Base-by-base conservation (phyloP, 768 basidiomycete species). In the Artomyces pyxidatus region DNA sequence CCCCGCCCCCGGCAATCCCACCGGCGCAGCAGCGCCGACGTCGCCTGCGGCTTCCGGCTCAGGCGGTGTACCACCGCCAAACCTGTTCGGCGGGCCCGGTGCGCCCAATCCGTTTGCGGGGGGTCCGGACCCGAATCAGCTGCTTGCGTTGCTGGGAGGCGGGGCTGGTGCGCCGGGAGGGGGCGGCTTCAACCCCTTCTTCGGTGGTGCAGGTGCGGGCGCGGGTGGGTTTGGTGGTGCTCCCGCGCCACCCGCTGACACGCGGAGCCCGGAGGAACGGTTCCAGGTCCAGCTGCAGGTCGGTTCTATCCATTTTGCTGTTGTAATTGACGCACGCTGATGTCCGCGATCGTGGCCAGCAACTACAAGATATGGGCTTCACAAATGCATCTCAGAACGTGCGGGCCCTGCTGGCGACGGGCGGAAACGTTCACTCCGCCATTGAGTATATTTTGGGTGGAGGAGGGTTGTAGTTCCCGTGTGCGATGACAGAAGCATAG, bases 291-390 rank as follows among this genome's bases (percentile, higher is more conserved):
- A 92, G 61, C 69, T 91, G 4, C 83, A 86, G 76, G 87, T 84
- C 23, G 9, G 74, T 67, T 3, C 16, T 17, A 10, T 37, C 23
- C 11, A 22, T 25, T n/a, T 11, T 0, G 37, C 11, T 19, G 8
- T 37, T 30, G 10, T 12, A n/a, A 0, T 19, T 12, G 14, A 14
- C 22, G 7, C 16, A 23, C 42, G 25, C 25, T 45, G 22, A 4
- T 25, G 17, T 40, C 26, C 26, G 27, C 23, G 17, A 21, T 40
- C 22, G n/a, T 17, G n/a, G 26, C 4, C 56, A 91, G 87, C 91
- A 94, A 83, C 65, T 98, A 60, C 85, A 90, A 62, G 88, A 87
- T 51, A 97, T 98, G 95, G 94, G 91, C 1, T 90, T 98, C 66
- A 79, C 75, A 45, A 92, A 95, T 49, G 91, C 91, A 7, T 64